A percentile compares a stretch with the other conserved stretches of the same genome.
Evolutionary conservation across 768 basidiomycete species (phyloP).

Genomic region (Hericium rajendrae): DNA sequence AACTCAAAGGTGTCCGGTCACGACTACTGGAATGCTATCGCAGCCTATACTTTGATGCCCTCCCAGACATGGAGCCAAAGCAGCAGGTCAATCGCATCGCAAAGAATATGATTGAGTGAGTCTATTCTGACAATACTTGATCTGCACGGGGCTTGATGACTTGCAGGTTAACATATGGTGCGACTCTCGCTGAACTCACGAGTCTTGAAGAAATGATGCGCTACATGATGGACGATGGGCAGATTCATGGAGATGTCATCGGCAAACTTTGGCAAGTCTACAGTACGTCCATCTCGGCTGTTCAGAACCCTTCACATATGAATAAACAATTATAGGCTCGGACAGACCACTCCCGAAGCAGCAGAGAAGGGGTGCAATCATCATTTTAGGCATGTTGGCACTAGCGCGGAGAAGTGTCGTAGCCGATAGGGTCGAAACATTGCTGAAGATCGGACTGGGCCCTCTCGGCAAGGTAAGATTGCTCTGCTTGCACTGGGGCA

Average conservation of each 20-base stretch:
- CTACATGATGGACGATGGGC: slow-evolving; percentile 87
- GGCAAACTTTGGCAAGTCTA: slow-evolving; percentile 95
- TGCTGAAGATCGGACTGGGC: slow-evolving; percentile 84
- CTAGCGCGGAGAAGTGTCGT: slow-evolving; percentile 72
- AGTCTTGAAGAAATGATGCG: slow-evolving; percentile 95
- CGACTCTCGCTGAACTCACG: slow-evolving; percentile 90
- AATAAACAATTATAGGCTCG: slow-evolving; percentile 40
- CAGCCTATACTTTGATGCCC: slow-evolving; percentile 78
- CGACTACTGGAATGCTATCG: slow-evolving; percentile 85
- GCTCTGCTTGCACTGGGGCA: background rate
- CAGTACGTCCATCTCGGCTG: slow-evolving; percentile 39
- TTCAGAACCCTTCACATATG: background rate
- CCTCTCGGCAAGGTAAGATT: slow-evolving; percentile 63
- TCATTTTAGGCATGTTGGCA: slow-evolving; percentile 95
- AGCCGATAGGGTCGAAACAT: slow-evolving; percentile 69
- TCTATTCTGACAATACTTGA: slow-evolving; percentile 1
- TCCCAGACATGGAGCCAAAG: slow-evolving; percentile 66
- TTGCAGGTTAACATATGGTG: slow-evolving; percentile 76
- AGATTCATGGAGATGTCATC: slow-evolving; percentile 77
- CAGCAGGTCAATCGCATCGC: slow-evolving; percentile 86
- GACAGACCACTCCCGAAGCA: slow-evolving; percentile 63
- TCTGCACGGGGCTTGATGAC: background rate
- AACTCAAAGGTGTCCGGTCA: slow-evolving; percentile 82
- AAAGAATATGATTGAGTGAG: slow-evolving; percentile 95
- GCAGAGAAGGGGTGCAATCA: slow-evolving; percentile 91